phyloP scores from a whole-genome alignment of 495 filamentous ascomycete species.

The Podospora conica region DNA sequence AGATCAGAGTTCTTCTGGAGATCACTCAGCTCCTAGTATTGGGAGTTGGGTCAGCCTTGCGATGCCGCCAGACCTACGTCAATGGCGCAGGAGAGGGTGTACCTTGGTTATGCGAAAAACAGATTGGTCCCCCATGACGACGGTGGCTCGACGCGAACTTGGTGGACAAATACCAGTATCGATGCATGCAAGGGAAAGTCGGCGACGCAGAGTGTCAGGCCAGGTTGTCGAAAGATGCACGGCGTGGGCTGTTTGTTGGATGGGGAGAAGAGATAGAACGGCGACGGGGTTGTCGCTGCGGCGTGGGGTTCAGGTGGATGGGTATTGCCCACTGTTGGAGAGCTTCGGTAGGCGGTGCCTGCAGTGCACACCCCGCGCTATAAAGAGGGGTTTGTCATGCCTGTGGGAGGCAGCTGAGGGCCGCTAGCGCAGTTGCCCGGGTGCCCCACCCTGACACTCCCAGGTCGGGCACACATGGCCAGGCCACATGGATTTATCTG shows the following conservation, averaged over 20 bases:
- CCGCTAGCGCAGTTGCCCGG: too few relatives aligned
- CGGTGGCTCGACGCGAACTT: slow-evolving; percentile 6
- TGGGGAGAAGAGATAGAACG: neutral
- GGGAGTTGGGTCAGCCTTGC: slow-evolving; percentile 31
- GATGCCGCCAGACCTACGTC: slow-evolving; percentile 16
- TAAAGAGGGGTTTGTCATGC: neutral
- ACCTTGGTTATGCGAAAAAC: slow-evolving; percentile 82
- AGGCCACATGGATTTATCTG: neutral
- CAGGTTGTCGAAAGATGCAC: neutral
- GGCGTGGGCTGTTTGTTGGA: neutral
- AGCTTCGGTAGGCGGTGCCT: neutral
- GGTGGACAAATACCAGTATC: neutral
- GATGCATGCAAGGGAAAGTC: neutral
- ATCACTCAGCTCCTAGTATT: slow-evolving; percentile 68
- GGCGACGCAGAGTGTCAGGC: neutral
- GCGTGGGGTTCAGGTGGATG: neutral
- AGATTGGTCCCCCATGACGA: slow-evolving; percentile 71
- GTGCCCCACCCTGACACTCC: neutral
- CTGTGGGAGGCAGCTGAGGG: neutral
- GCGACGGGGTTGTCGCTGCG: neutral
- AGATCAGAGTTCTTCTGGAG: slow-evolving; percentile 75
- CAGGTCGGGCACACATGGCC: neutral
- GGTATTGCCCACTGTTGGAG: neutral
- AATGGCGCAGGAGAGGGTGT: slow-evolving; percentile 19
- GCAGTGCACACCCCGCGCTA: neutral